Percentiles rank a stretch among this genome's conserved stretches.
phyloP scores from a whole-genome alignment of 176 grass and related monocot genomes.

The Avena insularis region DNA sequence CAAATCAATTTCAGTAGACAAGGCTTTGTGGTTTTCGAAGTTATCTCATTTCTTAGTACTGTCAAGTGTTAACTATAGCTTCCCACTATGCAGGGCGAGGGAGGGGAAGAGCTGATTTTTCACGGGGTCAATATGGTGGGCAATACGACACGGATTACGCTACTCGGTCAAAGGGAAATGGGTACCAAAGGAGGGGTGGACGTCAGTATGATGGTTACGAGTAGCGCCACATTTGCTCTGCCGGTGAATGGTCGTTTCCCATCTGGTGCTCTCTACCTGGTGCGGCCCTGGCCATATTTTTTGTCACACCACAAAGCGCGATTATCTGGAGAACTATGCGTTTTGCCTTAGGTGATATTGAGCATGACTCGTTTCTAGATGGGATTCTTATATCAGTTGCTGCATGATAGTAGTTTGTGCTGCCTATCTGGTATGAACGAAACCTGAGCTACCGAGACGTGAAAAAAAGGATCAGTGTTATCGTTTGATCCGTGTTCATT shows the following conservation, averaged over 20 bases:
- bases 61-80: constrained; percentile 16
- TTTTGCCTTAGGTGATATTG: constrained; percentile 22
- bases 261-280: constrained; percentile 25
- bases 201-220: constrained; percentile 50
- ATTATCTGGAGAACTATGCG: constrained; percentile 15
- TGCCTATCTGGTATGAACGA: neutral
- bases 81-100: constrained; percentile 45
- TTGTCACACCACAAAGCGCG: constrained; percentile 42
- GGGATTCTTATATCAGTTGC: constrained; percentile 33
- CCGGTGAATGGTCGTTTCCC: constrained; percentile 27
- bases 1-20: neutral
- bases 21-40: neutral
- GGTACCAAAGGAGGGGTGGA: constrained; percentile 42
- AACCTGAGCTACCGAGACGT: constrained; percentile 19
- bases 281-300: constrained; percentile 40
- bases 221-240: constrained; percentile 3
- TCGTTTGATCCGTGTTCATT: neutral
- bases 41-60: constrained; percentile 3
- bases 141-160: constrained; percentile 47
- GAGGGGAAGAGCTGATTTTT: constrained; percentile 45
- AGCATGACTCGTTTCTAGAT: constrained; percentile 29
- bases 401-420: constrained; percentile 41
- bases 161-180: constrained; percentile 50
- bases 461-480: neutral
- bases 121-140: constrained; percentile 47